A percentile compares a stretch with the other conserved stretches of the same genome.
Evolutionary conservation across 1,284 basidiomycete species (phyloP).

Genomic region (Fomitiporia mediterranea): DNA sequence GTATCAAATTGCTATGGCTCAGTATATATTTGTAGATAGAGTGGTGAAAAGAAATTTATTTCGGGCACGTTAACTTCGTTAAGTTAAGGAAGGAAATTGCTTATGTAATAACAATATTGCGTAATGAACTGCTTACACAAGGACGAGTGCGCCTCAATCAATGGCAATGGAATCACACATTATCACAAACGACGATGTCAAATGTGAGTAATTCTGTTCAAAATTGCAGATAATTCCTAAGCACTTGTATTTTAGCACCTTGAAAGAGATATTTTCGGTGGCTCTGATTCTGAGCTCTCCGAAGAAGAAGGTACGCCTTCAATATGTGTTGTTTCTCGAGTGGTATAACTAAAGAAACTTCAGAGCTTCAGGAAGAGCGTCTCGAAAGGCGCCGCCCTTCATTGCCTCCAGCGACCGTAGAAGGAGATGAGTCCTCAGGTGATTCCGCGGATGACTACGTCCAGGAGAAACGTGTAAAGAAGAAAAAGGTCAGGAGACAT

Average conservation of each 20-base stretch:
- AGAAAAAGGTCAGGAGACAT: slow-evolving; percentile 43
- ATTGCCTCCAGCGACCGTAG: slow-evolving; percentile 33
- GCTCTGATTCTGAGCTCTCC: slow-evolving; percentile 72
- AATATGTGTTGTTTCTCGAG: slow-evolving; percentile 20
- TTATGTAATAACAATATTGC: no score
- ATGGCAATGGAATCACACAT: no score
- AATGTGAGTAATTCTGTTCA: not conserved
- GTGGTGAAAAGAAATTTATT: no score
- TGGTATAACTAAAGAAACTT: slow-evolving; percentile 23
- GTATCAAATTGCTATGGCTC: no score
- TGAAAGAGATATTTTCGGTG: slow-evolving; percentile 69
- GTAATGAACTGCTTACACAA: not conserved
- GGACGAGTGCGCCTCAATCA: no score
- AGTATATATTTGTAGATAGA: no score
- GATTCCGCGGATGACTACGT: slow-evolving; percentile 67
- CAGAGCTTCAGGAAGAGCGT: slow-evolving; percentile 27
- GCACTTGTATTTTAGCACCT: slow-evolving; percentile 33
- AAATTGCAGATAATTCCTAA: not conserved
- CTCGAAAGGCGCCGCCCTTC: slow-evolving; percentile 27
- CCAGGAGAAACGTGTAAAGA: slow-evolving; percentile 47
- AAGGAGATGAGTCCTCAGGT: slow-evolving; percentile 51
- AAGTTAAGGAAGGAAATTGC: no score
- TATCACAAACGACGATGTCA: not conserved
- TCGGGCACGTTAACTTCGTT: no score
- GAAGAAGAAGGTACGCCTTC: slow-evolving; percentile 69